phyloP scores from a whole-genome alignment of 2,329 filamentous ascomycete genomes.

The Calonectria pteridis region DNA sequence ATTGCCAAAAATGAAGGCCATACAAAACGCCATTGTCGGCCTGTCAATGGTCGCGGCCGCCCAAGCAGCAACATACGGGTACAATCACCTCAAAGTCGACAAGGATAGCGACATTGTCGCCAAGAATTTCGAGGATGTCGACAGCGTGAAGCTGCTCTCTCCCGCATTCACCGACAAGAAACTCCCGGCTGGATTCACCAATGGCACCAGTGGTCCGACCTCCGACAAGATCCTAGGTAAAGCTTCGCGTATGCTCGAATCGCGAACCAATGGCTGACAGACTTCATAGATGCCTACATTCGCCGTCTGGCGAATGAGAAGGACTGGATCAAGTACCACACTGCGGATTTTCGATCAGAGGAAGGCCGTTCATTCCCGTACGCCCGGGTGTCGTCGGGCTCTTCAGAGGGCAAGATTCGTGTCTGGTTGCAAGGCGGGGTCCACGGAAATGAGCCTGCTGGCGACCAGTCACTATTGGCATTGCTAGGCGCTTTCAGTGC shows the following conservation, averaged over 20 bases:
- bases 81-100: background rate
- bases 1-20: background rate
- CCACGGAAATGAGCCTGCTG: conserved; percentile 50
- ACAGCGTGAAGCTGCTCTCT: background rate
- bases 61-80: conserved; percentile 8
- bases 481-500: conserved; percentile 48
- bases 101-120: conserved; percentile 16
- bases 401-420: conserved; percentile 40
- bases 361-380: conserved; percentile 34
- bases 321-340: conserved; percentile 7
- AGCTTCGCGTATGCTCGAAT: background rate
- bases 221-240: conserved; percentile 8
- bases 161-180: conserved; percentile 2
- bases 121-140: conserved; percentile 10
- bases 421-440: conserved; percentile 50
- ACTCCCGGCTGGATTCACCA: background rate
- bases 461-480: conserved; percentile 47
- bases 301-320: background rate
- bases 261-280: background rate
- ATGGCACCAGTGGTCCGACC: conserved; percentile 13
- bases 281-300: background rate
- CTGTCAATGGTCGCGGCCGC: background rate
- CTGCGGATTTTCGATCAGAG: background rate
- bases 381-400: conserved; percentile 24
- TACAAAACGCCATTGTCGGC: background rate